A percentile compares a stretch with the other conserved stretches of the same genome.
Conservation (phyloP, 2,329 filamentous ascomycete species). For the Botrytis paeoniae region DNA sequence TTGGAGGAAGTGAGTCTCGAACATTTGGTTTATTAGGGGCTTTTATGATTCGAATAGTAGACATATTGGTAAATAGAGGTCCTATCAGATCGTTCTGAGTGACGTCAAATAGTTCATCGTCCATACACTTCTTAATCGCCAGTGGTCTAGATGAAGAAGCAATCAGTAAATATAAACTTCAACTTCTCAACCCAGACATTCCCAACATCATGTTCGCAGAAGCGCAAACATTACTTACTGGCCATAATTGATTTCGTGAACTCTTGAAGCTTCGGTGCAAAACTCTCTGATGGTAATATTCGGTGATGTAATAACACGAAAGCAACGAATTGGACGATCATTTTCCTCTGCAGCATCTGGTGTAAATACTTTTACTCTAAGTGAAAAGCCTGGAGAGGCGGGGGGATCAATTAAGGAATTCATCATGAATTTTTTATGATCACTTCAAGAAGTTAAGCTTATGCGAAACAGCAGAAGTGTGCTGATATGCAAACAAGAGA, state of each 20-base stretch:
- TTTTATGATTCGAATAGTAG: slow-evolving; percentile 35
- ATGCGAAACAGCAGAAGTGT: background rate
- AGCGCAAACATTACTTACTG: slow-evolving; percentile 29
- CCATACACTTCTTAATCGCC: slow-evolving; percentile 36
- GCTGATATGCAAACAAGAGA: slow-evolving; percentile 1
- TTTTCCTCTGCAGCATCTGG: slow-evolving; percentile 24
- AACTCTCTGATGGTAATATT: slow-evolving; percentile 36
- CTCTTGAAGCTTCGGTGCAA: slow-evolving; percentile 34
- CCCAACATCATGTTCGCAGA: background rate
- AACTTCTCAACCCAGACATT: background rate
- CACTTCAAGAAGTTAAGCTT: background rate
- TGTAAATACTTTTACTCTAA: slow-evolving; percentile 36
- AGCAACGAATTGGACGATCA: slow-evolving; percentile 34
- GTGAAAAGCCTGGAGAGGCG: slow-evolving; percentile 32
- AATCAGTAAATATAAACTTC: background rate
- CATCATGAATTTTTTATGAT: slow-evolving; percentile 1
- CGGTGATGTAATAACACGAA: slow-evolving; percentile 35
- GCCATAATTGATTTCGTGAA: slow-evolving; percentile 37
- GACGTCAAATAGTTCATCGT: slow-evolving; percentile 37
- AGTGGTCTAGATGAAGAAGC: slow-evolving; percentile 28
- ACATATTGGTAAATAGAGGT: slow-evolving; percentile 30
- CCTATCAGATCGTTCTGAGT: slow-evolving; percentile 34
- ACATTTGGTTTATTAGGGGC: slow-evolving; percentile 28
- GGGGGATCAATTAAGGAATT: slow-evolving; percentile 32
- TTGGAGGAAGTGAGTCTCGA: slow-evolving; percentile 38